phyloP scores from a whole-genome alignment of 257 asterid genomes.

The Nicotiana otophora region DNA sequence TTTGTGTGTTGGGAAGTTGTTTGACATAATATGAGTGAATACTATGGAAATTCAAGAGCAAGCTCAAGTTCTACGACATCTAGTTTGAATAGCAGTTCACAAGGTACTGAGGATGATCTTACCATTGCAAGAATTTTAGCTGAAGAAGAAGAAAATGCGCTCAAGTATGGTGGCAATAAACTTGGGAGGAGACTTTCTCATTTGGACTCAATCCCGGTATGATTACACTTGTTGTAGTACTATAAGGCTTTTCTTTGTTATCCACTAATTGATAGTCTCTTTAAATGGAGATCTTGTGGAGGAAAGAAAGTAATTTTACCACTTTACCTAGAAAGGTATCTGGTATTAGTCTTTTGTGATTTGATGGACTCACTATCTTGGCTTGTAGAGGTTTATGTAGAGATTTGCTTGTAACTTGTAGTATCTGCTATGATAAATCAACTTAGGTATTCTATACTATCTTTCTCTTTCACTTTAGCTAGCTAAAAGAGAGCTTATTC shows the following conservation, averaged over 20 bases:
- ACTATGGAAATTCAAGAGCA: conserved; percentile 35
- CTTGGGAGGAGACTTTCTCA: conserved; percentile 91
- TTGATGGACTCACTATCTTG: conserved; percentile 2
- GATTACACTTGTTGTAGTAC: neutral
- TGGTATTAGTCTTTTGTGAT: neutral
- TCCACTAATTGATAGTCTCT: neutral
- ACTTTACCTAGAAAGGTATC: neutral
- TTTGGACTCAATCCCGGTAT: conserved; percentile 87
- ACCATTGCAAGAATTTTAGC: conserved; percentile 74
- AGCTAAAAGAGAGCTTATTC: too few relatives aligned
- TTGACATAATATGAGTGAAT: conserved; percentile 32
- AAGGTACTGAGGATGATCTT: conserved; percentile 89
- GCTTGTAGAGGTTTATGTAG: neutral
- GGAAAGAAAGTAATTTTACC: neutral
- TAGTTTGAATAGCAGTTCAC: conserved; percentile 69
- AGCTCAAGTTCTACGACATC: conserved; percentile 58
- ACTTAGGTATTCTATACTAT: too few relatives aligned
- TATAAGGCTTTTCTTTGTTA: neutral
- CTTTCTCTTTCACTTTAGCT: too few relatives aligned
- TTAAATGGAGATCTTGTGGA: neutral
- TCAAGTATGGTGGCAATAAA: conserved; percentile 32
- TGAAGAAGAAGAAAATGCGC: conserved; percentile 45
- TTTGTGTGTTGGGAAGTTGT: neutral
- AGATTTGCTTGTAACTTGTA: neutral
- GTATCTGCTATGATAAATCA: neutral